Percentiles rank a stretch among this genome's conserved stretches.
Evolutionary conservation across 257 asterid genomes (phyloP).

Genomic region (Solanum chmielewskii): DNA sequence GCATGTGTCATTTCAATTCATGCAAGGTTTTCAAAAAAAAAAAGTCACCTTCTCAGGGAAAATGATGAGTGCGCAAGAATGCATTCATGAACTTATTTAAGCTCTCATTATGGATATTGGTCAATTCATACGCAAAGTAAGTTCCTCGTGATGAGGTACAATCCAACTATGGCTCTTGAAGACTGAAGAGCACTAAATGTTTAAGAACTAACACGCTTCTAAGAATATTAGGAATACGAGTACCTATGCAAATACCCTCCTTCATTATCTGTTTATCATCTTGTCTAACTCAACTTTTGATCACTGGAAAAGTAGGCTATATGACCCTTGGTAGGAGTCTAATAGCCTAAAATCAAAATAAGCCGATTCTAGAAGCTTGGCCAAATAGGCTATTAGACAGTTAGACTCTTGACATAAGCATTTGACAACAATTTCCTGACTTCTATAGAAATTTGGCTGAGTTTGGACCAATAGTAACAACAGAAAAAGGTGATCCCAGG

Average conservation of each 20-base stretch:
- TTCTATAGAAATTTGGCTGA: background rate
- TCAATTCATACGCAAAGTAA: background rate
- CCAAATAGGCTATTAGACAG: background rate
- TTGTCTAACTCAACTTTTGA: background rate
- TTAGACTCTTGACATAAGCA: background rate
- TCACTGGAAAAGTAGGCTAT: background rate
- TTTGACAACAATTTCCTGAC: background rate
- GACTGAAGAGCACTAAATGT: background rate
- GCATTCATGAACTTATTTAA: background rate
- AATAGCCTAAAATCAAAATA: background rate
- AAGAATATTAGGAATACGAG: background rate
- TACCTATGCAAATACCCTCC: background rate
- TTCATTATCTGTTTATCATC: background rate
- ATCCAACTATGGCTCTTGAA: background rate
- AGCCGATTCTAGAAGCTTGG: background rate
- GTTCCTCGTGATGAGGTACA: background rate
- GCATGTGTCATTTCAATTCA: background rate
- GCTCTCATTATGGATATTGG: background rate
- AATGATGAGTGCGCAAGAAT: background rate
- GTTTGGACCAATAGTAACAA: background rate
- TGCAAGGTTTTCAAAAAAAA: background rate
- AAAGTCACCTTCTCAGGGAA: background rate
- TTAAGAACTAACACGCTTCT: background rate
- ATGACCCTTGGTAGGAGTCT: background rate
- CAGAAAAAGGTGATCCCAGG: background rate